Base-by-base conservation (phyloP, 106 monocot species). In the Xerophyta viscosa region DNA sequence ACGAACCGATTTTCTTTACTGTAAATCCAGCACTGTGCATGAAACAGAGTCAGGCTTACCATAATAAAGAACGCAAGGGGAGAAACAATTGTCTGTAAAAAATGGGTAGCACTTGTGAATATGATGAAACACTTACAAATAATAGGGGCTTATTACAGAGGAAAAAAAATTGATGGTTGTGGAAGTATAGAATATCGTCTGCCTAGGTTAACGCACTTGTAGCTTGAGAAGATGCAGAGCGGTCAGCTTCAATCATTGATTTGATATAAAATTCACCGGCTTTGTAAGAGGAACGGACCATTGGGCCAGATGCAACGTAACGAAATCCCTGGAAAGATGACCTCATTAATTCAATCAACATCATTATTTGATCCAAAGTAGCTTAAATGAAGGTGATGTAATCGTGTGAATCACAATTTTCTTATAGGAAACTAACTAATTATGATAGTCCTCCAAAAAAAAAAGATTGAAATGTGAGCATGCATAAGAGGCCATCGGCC, bases 161-260 rank as follows among this genome's bases (percentile, higher is more conserved):
- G 6, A 2, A 39, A 5, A 39, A 10, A 39, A 39, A 39, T 3
- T 39, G 39, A 39, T 39, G 39, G 39, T 8, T 39, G 15, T 3
- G 39, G 39, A 7, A 2, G 6, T 7, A 12, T 8, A 39, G 39
- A 15, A 39, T 39, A 39, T 39, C 13, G 10, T 10, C 39, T 39
- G 6, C 39, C 15, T 39, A 39, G 15, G 39, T 12, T 39, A 39
- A 39, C 10, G 1, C 15, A 39, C 6, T 39, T 39, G 33, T 33
- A 5, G 39, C 39, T 3, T 50, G 42, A 0, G 37, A 30, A 2
- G 66, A 4, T 49, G 48, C 30, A 15, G 67, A 61, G n/a, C 74
- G 66, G 45, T 74, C 67, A 10, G 74, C 67, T 48, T 67, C 74
- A 25, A 74, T 74, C 67, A 74, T 74, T 31, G 74, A 74, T 41